These are phyloP conservation scores for Stemphylium lycopersici DNA, from an alignment of 2,329 filamentous ascomycete genomes.

Conservation along the genomic window DNA sequence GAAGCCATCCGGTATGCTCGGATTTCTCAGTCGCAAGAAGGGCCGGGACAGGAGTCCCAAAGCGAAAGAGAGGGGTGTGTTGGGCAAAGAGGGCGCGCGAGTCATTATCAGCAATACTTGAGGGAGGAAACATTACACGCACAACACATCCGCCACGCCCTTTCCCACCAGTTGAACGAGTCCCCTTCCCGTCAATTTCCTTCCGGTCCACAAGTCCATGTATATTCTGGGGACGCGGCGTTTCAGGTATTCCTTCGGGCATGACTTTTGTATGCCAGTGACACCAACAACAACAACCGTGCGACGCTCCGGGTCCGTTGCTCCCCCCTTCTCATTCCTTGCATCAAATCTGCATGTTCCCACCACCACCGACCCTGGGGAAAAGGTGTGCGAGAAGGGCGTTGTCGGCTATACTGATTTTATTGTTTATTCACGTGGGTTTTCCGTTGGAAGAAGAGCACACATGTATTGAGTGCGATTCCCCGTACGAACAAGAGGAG, in stretches of 20 bases:
- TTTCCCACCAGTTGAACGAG: conserved; percentile 3
- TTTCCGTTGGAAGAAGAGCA: too few relatives aligned
- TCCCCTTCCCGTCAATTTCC: conserved; percentile 7
- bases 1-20: conserved; percentile 79
- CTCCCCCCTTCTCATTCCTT: not conserved
- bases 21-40: conserved; percentile 88
- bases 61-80: conserved; percentile 87
- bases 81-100: conserved; percentile 93
- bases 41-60: conserved; percentile 91
- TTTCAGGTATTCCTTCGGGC: conserved; percentile 2
- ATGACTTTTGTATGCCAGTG: not conserved
- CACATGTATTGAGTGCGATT: too few relatives aligned
- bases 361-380: not conserved
- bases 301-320: not conserved
- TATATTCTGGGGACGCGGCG: conserved; percentile 5
- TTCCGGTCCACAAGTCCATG: not conserved
- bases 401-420: conserved; percentile 3
- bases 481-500: too few relatives aligned
- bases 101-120: conserved; percentile 55
- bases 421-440: too few relatives aligned
- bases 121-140: conserved; percentile 12
- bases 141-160: not conserved
- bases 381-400: conserved; percentile 9
- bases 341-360: conserved; percentile 12
- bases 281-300: not conserved